Evolutionary conservation across 1,139 yeast species (phyloP), one percentile per base, ranked within the genome.

Genomic region (Yamadazyma aaseri): DNA sequence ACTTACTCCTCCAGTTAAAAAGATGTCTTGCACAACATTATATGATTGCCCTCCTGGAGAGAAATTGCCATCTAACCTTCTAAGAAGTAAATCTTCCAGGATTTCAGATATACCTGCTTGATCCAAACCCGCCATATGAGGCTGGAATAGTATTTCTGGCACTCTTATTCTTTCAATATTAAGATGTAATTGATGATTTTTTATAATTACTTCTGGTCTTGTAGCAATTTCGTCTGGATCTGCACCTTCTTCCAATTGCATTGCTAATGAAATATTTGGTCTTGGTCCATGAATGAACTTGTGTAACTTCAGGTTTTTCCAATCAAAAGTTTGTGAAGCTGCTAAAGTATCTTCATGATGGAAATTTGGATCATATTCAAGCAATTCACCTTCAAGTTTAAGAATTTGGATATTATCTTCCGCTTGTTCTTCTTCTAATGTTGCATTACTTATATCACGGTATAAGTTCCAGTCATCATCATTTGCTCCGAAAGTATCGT

Each of bases 391-490:
- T 58, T 90, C 97, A 20, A 92, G 51, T 17, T 72, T 71, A 14
- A 76, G 61, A 24, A 90, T 72, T 29, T 68, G 65, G 26, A 73
- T 77, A 38, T 79, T 77, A 44, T 82, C 86, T 34, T 78, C 85
- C 38, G 84, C 95, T 39, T 81, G 77, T 34, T 82, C 81, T 46
- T 81, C 90, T 35, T 76, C 79, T 44, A 86, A 83, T 16, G 81
- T 81, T 10, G 73, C 81, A 42, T 78, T 80, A 14, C 89, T 79
- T 33, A 89, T 83, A 50, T 87, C 95, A 49, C 95, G 74, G 56
- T 92, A 92, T 15, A 89, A 80, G 26, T 85, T 77, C 97, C 97
- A 92, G 56, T 92, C 98, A 36, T 86, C 96, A 53, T 92, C 98
- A 51, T 89, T 83, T 3, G 97, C 92, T 40, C 97, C 97, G 60